Percentiles rank a stretch among this genome's conserved stretches.
phyloP scores from a whole-genome alignment of 1,284 basidiomycete species.

The Austroboletus niveus region DNA sequence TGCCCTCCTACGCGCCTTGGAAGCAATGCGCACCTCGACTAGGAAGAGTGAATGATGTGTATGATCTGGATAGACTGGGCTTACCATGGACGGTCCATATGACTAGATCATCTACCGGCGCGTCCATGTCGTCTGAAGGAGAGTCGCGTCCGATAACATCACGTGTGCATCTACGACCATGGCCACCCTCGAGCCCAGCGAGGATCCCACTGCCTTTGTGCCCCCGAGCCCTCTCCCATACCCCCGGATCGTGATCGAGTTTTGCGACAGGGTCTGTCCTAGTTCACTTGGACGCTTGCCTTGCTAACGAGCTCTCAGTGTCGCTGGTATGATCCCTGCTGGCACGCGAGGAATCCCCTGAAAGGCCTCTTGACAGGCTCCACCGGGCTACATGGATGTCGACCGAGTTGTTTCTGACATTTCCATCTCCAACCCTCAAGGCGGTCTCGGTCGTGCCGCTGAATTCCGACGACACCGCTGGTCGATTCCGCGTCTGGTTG shows the following conservation, averaged over 20 bases:
- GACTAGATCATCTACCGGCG: conserved; percentile 5
- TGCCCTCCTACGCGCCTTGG: conserved; percentile 65
- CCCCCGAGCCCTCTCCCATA: conserved; percentile 48
- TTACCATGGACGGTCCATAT: conserved; percentile 62
- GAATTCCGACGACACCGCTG: conserved; percentile 78
- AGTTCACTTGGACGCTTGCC: not conserved
- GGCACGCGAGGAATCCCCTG: not conserved
- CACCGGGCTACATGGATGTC: conserved; percentile 87
- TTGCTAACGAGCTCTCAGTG: conserved; percentile 45
- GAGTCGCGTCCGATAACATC: conserved; percentile 36
- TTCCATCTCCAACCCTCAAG: conserved; percentile 70
- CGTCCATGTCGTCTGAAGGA: conserved; percentile 18
- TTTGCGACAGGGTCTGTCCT: conserved; percentile 75
- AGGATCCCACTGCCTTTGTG: conserved; percentile 56
- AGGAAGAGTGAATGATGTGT: not conserved
- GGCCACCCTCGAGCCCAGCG: no score
- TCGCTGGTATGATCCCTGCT: conserved; percentile 54
- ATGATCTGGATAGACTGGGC: conserved; percentile 11
- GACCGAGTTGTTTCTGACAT: conserved; percentile 87
- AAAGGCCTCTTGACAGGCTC: conserved; percentile 48
- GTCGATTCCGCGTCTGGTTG: conserved; percentile 88
- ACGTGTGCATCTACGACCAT: conserved; percentile 19
- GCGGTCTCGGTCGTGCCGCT: conserved; percentile 73
- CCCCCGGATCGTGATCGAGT: conserved; percentile 70
- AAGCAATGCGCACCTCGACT: conserved; percentile 84